Base-by-base conservation (phyloP, 257 asterid species). In the Echium plantagineum region DNA sequence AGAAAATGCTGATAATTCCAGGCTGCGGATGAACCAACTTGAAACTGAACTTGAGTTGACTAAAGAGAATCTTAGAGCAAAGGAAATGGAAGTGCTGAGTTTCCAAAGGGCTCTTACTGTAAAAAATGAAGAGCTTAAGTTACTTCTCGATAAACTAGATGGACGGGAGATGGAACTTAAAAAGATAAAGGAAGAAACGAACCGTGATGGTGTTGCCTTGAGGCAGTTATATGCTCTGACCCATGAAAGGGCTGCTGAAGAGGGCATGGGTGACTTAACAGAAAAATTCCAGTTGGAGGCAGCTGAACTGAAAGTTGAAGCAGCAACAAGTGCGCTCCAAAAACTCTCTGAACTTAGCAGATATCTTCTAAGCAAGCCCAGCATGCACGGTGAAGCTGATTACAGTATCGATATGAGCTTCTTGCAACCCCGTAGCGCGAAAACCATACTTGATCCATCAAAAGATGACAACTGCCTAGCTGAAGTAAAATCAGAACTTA, bases 301-400 rank as follows among this genome's bases (percentile, higher is more conserved):
- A 56, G 90, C 96, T 58, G 83, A 81, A 66, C 67, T 87, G 66
- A 88, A 90, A 72, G 84, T 80, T 22, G 91, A 87, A 76, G 96
- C 94, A 57, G 96, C 94, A 17, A 83, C 81, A 1, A 64, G 72
- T 63, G 94, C 94, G 0, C 81, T 90, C 24, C 78, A 72, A 32
- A 81, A 78, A 58, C 80, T 90, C 58, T 70, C 86, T 3, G 94
- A 82, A 58, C 74, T 90, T 84, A 90, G 94, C 52, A 72, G 80
- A 26, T 82, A 78, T 66, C 90, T 90, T 69, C 49, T 85, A 70
- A 58, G 68, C 17, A 75, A 66, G 62, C 53, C 86, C 38, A 69
- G 80, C 60, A 66, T 63, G 55, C 68, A 76, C 68, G 3, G 65
- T 2, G 77, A 78, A 42, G 65, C 68, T 58, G 90, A 80, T 61